Evolutionary conservation across 306 rosid genomes (phyloP), one percentile per base, ranked within the genome.

Genomic region (Inga leiocalycina): DNA sequence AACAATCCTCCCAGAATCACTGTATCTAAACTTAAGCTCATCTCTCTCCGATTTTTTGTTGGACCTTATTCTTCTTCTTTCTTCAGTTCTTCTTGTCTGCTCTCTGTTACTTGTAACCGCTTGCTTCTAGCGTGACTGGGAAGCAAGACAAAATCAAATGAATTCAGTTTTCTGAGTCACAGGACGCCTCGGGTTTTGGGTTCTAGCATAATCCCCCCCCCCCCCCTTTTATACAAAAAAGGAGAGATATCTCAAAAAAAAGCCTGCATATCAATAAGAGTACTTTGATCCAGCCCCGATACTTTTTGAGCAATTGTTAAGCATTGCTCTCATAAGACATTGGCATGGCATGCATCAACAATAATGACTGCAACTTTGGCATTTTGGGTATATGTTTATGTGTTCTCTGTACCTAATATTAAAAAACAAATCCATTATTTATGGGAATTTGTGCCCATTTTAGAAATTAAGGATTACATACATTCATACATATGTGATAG

Each of bases 1-100:
- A 83, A 27, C 41, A 82, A 52, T n/a, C 74, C 86, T 49, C 87
- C 92, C 7, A 88, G 19, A 22, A 87, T 13, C 69, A 87, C 77
- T 8, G 86, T 46, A 49, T 71, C 27, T 16, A 39, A 9, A 8
- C 2, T 69, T 80, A 32, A 5, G 10, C 4, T 69, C 83, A 77
- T 85, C 51, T 5, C 27, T 54, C 62, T 20, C 45, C 8, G 4
- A 0, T 5, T 56, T 2, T 56, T 19, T 13, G 1, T n/a, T 5
- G 19, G 6, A 3, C 16, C 37, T 22, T 24, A 3, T 59, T 2
- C 12, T n/a, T 19, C 27, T 56, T 5, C 9, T 6, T 54, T 20
- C 3, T 13, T 54, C 5, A 0, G 24, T 54, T 1, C 22, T 20
- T 54, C 10, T 20, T 56, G n/a, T 19, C 1, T 52, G 5, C 1